These are phyloP conservation scores for Leishmania arabica DNA, from an alignment of 208 protist genomes.

Conservation along the genomic window DNA sequence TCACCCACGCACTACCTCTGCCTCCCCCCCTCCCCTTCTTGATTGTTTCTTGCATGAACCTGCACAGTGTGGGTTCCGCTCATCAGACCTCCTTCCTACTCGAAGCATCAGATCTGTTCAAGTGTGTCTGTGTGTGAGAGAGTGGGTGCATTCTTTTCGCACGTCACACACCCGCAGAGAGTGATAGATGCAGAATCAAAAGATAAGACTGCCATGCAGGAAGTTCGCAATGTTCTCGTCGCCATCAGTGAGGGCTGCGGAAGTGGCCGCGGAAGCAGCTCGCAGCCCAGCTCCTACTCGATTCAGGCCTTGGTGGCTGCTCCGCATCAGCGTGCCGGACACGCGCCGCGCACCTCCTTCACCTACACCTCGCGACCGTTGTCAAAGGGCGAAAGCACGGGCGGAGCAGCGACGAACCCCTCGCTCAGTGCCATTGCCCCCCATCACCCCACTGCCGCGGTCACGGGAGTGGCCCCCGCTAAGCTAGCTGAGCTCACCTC, in stretches of 20 bases:
- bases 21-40: background rate
- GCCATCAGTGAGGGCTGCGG: conserved; percentile 13
- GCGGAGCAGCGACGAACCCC: background rate
- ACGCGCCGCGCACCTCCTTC: conserved; percentile 38
- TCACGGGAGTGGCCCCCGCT: background rate
- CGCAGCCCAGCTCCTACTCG: background rate
- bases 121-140: background rate
- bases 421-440: background rate
- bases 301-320: background rate
- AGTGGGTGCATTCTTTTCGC: background rate
- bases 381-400: background rate
- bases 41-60: background rate
- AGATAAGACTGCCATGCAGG: background rate
- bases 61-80: background rate
- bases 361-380: conserved; percentile 22
- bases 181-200: background rate
- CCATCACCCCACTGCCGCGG: background rate
- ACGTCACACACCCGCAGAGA: background rate
- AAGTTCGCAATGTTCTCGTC: conserved; percentile 9
- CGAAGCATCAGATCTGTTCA: background rate
- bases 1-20: background rate
- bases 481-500: background rate
- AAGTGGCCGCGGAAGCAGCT: background rate
- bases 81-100: background rate
- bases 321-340: background rate